A percentile compares a stretch with the other conserved stretches of the same genome.
These are phyloP conservation scores for Fraxinus dipetala DNA, from an alignment of 305 asterid genomes.

Conservation along the genomic window DNA sequence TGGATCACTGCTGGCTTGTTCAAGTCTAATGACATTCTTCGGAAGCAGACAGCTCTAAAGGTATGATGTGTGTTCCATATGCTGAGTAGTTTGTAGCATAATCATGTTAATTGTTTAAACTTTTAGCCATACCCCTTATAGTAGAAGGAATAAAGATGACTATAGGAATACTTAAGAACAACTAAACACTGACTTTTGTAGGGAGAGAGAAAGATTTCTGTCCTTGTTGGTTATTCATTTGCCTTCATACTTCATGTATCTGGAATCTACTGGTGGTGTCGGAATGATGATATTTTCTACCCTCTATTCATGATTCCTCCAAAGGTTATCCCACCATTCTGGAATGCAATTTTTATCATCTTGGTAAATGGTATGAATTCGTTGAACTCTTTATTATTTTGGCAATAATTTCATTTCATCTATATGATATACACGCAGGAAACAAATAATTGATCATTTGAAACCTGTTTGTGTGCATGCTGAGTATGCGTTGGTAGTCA, in stretches of 20 bases:
- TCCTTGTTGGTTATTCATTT: constrained; percentile 56
- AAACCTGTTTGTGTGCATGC: constrained; percentile 13
- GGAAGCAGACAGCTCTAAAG: constrained; percentile 92
- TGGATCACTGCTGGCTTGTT: constrained; percentile 71
- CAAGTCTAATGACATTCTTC: constrained; percentile 82
- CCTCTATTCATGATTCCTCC: constrained; percentile 86
- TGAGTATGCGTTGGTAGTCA: background rate
- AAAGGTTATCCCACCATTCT: constrained; percentile 76
- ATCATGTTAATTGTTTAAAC: background rate
- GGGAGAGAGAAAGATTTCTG: constrained; percentile 73
- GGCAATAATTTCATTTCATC: background rate
- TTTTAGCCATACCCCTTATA: background rate
- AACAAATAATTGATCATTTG: background rate
- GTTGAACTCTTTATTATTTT: background rate
- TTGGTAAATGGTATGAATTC: constrained; percentile 64
- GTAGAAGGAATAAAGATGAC: background rate
- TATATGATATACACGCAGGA: background rate
- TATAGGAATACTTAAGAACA: constrained; percentile 18
- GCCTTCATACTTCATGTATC: constrained; percentile 58
- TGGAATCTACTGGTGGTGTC: constrained; percentile 83
- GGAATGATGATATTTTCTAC: constrained; percentile 52
- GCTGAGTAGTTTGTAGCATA: constrained; percentile 17
- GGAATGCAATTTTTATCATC: constrained; percentile 78
- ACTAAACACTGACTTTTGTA: constrained; percentile 33
- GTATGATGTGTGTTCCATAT: constrained; percentile 35